Evolutionary conservation across 2,329 filamentous ascomycete genomes (phyloP), one percentile per base, ranked within the genome.

Genomic region (Aspergillus phoenicis): DNA sequence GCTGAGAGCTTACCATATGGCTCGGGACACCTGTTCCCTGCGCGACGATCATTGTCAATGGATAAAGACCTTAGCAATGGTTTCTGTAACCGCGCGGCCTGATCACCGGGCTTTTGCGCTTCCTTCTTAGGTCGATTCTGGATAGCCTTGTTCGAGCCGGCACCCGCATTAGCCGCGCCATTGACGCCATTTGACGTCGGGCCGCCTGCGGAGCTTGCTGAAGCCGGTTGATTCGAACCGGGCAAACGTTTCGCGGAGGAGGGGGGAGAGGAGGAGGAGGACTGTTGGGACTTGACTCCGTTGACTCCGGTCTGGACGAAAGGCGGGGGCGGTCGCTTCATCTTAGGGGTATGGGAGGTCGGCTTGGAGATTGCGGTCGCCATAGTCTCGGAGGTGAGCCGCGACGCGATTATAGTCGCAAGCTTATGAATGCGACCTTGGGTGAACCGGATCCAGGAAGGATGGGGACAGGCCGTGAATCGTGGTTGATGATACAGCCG

Each of bases 251-350:
- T 87, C 8, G 87, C 87, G 77, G 66, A 67, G 57, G 78, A 76
- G 28, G 80, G 78, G 41, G 83, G 82, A 4, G 83, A 83, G n/a
- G 87, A 83, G 2, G 87, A 83, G 2, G 87, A 89, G 4, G 86
- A 84, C 62, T 85, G 83, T 1, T 84, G 83, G 24, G 85, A 77
- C 65, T 80, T 80, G 61, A 80, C 77, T 36, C 87, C 87, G 75
- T 90, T 90, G 62, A 76, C 68, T 61, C 77, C 76, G 53, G 86
- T 84, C 73, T 89, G 88, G 60, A 89, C 85, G 48, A 86, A 84
- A 51, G 88, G 83, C 39, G 87, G 87, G 56, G 85, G 80, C 62
- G 87, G 87, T 38, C 89, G 87, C 78, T 91, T 92, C 65, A 86
- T 83, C 78, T 91, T 92, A 66, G 75, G 72, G 62, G 80, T 73